Base-by-base conservation (phyloP, 2,329 filamentous ascomycete species). In the Colletotrichum spinosum region DNA sequence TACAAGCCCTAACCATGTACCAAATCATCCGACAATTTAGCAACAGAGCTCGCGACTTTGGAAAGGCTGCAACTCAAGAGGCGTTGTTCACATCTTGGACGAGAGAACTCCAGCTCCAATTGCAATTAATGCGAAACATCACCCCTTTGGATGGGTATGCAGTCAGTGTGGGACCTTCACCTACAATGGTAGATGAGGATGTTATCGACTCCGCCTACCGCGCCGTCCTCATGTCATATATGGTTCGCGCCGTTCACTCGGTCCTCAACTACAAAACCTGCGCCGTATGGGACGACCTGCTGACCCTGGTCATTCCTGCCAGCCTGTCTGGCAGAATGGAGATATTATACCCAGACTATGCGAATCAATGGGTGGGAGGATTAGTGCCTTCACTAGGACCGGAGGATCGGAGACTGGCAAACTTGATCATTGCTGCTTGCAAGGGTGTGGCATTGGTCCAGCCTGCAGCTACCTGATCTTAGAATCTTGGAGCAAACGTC, bases 1-100 rank as follows among this genome's bases (percentile, higher is more conserved):
- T 62, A 15, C 59, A 62, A 25, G 45, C 53, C 9, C 39, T 62
- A n/a, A 57, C 3, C 12, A 39, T 62, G 53, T 52, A 57, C 34
- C 59, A 62, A n/a, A 62, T 62, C 11, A 62, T 62, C 4, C 45
- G 48, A 34, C n/a, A 38, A 8, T 62, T 57, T 34, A 62, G 59
- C 25, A 17, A 52, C 39, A 46, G 12, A 12, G 34, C 34, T 8
- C 13, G 34, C 1, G 38, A 62, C 11, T 13, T 56, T 9, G 12
- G 11, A 25, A 62, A 51, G 17, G 38, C 59, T 8, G 39, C 38
- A 10, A 9, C 37, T 6, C 15, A 62, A 6, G 59, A 62, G 15
- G 53, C 53, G 6, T 25, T 62, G 4, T 52, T 62, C 15, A 54
- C 38, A 3, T 62, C 59, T 7, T 62, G 59, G 53, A 34, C 46